Conservation (phyloP, 2,329 filamentous ascomycete genomes). For the Coniochaeta pulveracea region DNA sequence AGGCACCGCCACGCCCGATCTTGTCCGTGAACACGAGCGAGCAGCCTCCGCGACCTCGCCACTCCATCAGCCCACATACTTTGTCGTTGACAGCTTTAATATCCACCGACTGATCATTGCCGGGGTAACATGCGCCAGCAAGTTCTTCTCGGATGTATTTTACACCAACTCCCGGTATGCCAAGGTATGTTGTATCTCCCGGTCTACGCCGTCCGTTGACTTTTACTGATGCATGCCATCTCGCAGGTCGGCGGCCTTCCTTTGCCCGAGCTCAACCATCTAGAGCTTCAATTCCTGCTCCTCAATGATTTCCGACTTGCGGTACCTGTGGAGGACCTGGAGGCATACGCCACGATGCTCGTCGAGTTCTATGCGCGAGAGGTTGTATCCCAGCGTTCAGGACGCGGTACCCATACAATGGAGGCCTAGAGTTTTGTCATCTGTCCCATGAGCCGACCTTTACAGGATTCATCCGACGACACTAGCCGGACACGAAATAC, state of each 20-base stretch:
- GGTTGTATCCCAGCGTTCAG: conserved; percentile 43
- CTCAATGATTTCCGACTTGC: conserved; percentile 93
- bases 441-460: too few species aligned
- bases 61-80: conserved; percentile 41
- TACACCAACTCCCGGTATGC: conserved; percentile 99
- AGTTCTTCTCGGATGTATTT: conserved; percentile 98
- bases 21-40: too few species aligned
- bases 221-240: conserved; percentile 9
- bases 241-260: conserved; percentile 83
- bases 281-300: conserved; percentile 90
- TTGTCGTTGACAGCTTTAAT: conserved; percentile 98
- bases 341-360: conserved; percentile 95
- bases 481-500: too few species aligned
- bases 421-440: too few species aligned
- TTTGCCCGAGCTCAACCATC: conserved; percentile 83
- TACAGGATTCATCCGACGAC: too few species aligned
- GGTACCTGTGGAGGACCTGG: conserved; percentile 87
- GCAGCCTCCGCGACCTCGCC: conserved; percentile 9
- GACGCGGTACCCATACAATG: too few species aligned
- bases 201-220: background rate
- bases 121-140: conserved; percentile 95
- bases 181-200: conserved; percentile 54
- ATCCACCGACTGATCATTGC: conserved; percentile 95
- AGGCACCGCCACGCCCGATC: conserved; percentile 6
- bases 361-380: conserved; percentile 96